phyloP scores from a whole-genome alignment of 2,329 filamentous ascomycete species.

The Hypoxylon sp. region DNA sequence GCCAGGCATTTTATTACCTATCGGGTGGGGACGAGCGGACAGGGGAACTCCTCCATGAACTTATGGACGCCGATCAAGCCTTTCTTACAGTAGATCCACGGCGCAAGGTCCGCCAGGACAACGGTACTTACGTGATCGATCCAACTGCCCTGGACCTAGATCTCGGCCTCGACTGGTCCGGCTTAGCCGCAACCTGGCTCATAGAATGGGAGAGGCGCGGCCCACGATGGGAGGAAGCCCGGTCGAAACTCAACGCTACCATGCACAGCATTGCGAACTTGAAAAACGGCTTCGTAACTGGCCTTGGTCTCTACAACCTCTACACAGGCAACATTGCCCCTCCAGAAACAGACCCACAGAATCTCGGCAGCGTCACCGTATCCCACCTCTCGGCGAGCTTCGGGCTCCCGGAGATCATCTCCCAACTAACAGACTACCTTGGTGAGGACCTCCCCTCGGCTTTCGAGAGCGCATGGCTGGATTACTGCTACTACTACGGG shows the following conservation, averaged over 20 bases:
- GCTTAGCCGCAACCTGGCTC: slow-evolving; percentile 70
- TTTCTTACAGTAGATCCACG: slow-evolving; percentile 69
- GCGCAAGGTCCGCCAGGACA: slow-evolving; percentile 68
- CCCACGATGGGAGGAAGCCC: slow-evolving; percentile 67
- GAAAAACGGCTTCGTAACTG: slow-evolving; percentile 72
- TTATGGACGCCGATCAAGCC: slow-evolving; percentile 68
- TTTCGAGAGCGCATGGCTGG: slow-evolving; percentile 70
- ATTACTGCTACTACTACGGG: slow-evolving; percentile 73
- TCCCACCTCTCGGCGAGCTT: slow-evolving; percentile 72
- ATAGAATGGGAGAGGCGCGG: slow-evolving; percentile 73
- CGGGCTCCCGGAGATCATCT: slow-evolving; percentile 70
- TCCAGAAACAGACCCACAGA: slow-evolving; percentile 67
- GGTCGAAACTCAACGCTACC: slow-evolving; percentile 64
- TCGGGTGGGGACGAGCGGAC: slow-evolving; percentile 71
- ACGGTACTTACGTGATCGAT: slow-evolving; percentile 64
- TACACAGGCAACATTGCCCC: slow-evolving; percentile 65
- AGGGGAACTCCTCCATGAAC: slow-evolving; percentile 68
- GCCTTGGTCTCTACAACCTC: slow-evolving; percentile 67
- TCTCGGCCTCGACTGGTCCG: slow-evolving; percentile 72
- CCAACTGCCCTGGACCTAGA: slow-evolving; percentile 64
- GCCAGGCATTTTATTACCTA: slow-evolving; percentile 71
- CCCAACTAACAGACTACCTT: slow-evolving; percentile 68
- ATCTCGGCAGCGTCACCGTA: slow-evolving; percentile 66
- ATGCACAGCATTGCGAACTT: slow-evolving; percentile 67
- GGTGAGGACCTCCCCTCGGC: slow-evolving; percentile 62